Percentiles rank a stretch among this genome's conserved stretches.
Evolutionary conservation across 1,284 basidiomycete species (phyloP).

Genomic region (Veloboletus limbatus): DNA sequence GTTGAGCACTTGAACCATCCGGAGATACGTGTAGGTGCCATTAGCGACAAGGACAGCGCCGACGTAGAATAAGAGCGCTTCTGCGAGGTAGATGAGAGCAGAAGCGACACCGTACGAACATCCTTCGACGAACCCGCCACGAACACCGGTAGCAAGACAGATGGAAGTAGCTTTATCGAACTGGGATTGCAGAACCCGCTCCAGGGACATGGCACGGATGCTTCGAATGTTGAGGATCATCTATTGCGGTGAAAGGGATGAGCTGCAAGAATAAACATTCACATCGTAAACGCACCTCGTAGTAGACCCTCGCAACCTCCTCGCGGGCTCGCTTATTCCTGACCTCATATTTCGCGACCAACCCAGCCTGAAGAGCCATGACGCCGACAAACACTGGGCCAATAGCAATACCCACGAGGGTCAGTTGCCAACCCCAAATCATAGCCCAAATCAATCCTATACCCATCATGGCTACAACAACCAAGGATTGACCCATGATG

Average conservation of each 20-base stretch:
- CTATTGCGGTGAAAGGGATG: constrained; percentile 35
- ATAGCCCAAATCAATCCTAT: constrained; percentile 89
- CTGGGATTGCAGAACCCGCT: constrained; percentile 65
- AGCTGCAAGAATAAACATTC: not conserved
- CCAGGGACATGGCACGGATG: constrained; percentile 90
- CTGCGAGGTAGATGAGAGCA: constrained; percentile 82
- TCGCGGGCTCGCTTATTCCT: constrained; percentile 84
- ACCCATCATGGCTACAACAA: constrained; percentile 78
- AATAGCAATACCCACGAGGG: constrained; percentile 85
- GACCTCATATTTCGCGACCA: constrained; percentile 72
- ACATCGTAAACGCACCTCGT: constrained; percentile 56
- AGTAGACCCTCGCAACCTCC: constrained; percentile 82
- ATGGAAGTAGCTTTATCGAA: constrained; percentile 62
- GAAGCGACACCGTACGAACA: constrained; percentile 80
- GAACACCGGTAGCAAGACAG: constrained; percentile 69
- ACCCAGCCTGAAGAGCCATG: constrained; percentile 69
- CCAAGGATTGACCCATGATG: constrained; percentile 70
- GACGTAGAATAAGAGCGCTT: constrained; percentile 89
- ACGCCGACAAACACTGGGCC: constrained; percentile 79
- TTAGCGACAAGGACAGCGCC: constrained; percentile 79
- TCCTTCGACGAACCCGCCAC: constrained; percentile 80
- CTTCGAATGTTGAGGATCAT: constrained; percentile 84
- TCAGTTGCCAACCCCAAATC: constrained; percentile 88
- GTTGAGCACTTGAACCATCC: constrained; percentile 88
- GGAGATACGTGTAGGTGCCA: constrained; percentile 82